Percentiles rank a stretch among this genome's conserved stretches.
phyloP scores from a whole-genome alignment of 75 land plant species.

The Sequoiadendron giganteum region DNA sequence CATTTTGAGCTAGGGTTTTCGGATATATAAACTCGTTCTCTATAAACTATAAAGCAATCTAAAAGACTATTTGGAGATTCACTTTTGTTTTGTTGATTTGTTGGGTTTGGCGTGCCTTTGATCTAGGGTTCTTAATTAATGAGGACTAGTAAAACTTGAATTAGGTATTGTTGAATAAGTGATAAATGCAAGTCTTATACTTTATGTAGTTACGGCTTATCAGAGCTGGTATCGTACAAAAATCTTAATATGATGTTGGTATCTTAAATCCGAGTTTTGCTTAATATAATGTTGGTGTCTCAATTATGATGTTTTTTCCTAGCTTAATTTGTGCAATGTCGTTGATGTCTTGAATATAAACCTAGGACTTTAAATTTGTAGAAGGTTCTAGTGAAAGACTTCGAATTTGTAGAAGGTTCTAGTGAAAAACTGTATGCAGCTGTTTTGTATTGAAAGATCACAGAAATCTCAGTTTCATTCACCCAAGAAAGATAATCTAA shows the following conservation, averaged over 20 bases:
- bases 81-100: background rate
- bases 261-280: background rate
- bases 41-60: background rate
- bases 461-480: background rate
- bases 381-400: too few species aligned
- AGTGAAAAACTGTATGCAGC: too few species aligned
- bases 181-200: background rate
- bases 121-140: background rate
- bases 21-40: background rate
- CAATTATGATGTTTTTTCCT: background rate
- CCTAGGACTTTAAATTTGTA: too few species aligned
- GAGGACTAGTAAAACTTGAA: background rate
- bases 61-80: background rate
- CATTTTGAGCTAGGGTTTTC: background rate
- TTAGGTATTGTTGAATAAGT: background rate
- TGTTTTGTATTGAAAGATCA: background rate
- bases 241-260: background rate
- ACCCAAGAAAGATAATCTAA: too few species aligned
- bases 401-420: too few species aligned
- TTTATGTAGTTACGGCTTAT: background rate
- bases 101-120: background rate
- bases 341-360: too few species aligned
- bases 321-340: background rate
- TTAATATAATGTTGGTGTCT: too few species aligned
- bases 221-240: background rate